Base-by-base conservation (phyloP, 2,329 filamentous ascomycete species). In the Fusarium dlaminii region DNA sequence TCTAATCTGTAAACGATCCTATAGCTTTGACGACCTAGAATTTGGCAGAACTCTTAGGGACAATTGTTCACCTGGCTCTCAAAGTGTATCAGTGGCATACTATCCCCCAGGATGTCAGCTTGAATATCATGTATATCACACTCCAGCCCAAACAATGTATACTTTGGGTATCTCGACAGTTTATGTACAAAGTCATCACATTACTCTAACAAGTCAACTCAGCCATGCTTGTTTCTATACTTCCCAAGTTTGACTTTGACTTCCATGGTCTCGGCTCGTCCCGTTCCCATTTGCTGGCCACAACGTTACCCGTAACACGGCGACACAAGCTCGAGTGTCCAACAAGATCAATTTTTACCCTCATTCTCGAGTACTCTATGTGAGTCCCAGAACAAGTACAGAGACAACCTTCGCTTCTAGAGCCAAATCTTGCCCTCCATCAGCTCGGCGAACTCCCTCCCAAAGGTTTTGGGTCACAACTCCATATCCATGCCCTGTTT, bases 381-480 rank as follows among this genome's bases (percentile, higher is more conserved):
- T 48, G 70, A 40, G 49, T 56, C 65, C 62, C 58, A 29, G 68
- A 73, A 75, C 66, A 64, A 73, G 72, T 58, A 55, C 66, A 64
- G 63, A 70, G 63, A 70, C 75, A 75, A 63, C 62, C 32, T 73
- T 75, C 69, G 75, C 77, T 77, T 74, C 75, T 75, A 75, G 70
- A 73, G 67, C 71, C 75, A 73, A 63, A 61, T 70, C 56, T 64
- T 68, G 69, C 43, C 56, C 56, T 71, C 27, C 48, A 52, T 65
- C 70, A 48, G 73, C 69, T 66, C 67, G 72, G 68, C 62, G 48
- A 58, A 58, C 55, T 77, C 70, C 70, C 57, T 48, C 68, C 64
- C 72, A 66, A 72, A 66, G 67, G 61, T 69, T 63, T 66, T 73
- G 75, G 74, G 75, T 74, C 75, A 66, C 75, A 79, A 79, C 74